Evolutionary conservation across 2,329 filamentous ascomycete genomes (phyloP), one percentile per base, ranked within the genome.

Genomic region (Canariomyces notabilis): DNA sequence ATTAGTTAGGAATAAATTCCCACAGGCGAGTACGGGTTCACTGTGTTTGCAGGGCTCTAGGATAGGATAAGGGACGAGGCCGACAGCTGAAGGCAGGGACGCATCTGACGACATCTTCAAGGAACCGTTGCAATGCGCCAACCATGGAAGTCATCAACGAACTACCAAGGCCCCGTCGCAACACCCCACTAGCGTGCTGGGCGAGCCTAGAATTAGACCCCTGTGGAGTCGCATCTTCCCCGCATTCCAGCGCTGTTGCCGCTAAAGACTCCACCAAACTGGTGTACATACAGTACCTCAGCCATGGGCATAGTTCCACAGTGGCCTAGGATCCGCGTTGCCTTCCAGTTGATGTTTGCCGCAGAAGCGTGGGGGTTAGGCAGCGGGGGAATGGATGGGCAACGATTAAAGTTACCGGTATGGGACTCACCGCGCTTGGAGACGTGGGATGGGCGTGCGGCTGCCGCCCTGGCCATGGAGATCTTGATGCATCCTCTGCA

Each of bases 401-500:
- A n/a, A n/a, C n/a, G n/a, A n/a, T n/a, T n/a, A n/a, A n/a, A n/a
- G n/a, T n/a, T 29, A 9, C 26, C 26, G 26, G 26, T 8, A 29
- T 12, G 26, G 26, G 26, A 29, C 55, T 57, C 33, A 57, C 55
- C 39, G 19, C 35, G 41, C 37, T 43, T 33, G 23, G 34, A 35
- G 33, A 20, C 39, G 33, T 46, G 48, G 38, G 38, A 44, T 36
- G 46, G 20, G 32, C 31, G 22, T 11, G 47, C 42, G 33, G 49
- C 41, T 15, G 49, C 47, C 9, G 48, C 49, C 26, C 55, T 48
- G n/a, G 55, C 47, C 33, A 43, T 50, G 29, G 42, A 40, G 45
- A 59, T 58, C 42, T 53, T 57, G 48, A 33, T 47, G 47, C 57
- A 59, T 43, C 54, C 55, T 41, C 42, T 41, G 49, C 57, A 59